phyloP scores from a whole-genome alignment of 2,329 filamentous ascomycete genomes.

The Diplodia corticola region DNA sequence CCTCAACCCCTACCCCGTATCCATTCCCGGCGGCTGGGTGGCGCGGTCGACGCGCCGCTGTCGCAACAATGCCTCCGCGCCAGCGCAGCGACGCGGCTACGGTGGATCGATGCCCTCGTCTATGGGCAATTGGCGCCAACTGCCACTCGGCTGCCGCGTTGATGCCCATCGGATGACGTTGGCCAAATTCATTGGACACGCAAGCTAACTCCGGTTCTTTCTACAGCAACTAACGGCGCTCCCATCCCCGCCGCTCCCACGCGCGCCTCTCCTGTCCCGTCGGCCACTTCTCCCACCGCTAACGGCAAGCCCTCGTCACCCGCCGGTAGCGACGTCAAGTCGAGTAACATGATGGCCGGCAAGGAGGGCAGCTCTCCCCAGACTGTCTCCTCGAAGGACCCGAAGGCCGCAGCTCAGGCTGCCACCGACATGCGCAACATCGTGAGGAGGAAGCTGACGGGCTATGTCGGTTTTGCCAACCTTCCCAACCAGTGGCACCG shows the following conservation, averaged over 20 bases:
- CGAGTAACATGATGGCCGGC: constrained; percentile 58
- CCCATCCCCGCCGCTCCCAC: constrained; percentile 39
- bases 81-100: neutral
- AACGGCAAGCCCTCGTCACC: constrained; percentile 57
- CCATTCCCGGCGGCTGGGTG: neutral
- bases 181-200: neutral
- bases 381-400: constrained; percentile 65
- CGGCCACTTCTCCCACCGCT: constrained; percentile 41
- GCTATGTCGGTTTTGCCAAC: constrained; percentile 98
- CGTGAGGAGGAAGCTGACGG: constrained; percentile 95
- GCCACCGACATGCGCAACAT: constrained; percentile 77
- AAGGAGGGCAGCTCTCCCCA: constrained; percentile 51
- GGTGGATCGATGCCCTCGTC: neutral
- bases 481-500: constrained; percentile 99
- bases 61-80: neutral
- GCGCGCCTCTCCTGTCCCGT: constrained; percentile 50
- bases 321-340: constrained; percentile 49
- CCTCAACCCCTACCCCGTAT: constrained; percentile 14
- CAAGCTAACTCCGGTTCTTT: constrained; percentile 20
- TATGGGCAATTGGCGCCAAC: constrained; percentile 7
- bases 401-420: constrained; percentile 56
- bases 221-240: constrained; percentile 50
- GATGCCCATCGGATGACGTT: constrained; percentile 12
- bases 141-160: constrained; percentile 1
- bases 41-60: neutral